Percentiles rank a stretch among this genome's conserved stretches.
phyloP scores from a whole-genome alignment of 2,329 filamentous ascomycete genomes.

The Neoascochyta sp. region DNA sequence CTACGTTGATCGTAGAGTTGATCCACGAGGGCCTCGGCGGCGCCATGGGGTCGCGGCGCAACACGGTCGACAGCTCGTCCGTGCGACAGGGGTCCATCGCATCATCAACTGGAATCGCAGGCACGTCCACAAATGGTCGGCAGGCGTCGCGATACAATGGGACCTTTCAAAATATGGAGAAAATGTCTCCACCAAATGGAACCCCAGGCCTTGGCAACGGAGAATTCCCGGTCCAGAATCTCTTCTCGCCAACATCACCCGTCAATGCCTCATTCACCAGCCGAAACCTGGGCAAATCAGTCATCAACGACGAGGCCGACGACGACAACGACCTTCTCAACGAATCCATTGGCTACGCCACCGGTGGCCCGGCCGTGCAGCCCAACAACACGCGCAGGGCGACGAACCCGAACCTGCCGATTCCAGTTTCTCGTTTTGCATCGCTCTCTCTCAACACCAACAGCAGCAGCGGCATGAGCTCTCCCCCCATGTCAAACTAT shows the following conservation, averaged over 20 bases:
- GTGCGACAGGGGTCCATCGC: slow-evolving; percentile 45
- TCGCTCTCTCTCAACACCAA: slow-evolving; percentile 68
- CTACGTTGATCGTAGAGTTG: slow-evolving; percentile 58
- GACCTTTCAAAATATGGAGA: slow-evolving; percentile 60
- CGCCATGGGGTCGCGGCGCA: slow-evolving; percentile 49
- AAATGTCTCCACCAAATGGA: slow-evolving; percentile 57
- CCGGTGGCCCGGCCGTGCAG: slow-evolving; percentile 57
- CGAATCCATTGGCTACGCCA: slow-evolving; percentile 68
- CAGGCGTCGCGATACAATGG: slow-evolving; percentile 60
- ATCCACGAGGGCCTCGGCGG: slow-evolving; percentile 40
- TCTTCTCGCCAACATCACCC: slow-evolving; percentile 71
- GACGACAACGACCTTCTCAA: slow-evolving; percentile 72
- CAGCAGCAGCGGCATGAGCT: slow-evolving; percentile 43
- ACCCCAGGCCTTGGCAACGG: slow-evolving; percentile 53
- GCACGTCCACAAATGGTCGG: slow-evolving; percentile 39
- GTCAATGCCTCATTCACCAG: slow-evolving; percentile 68
- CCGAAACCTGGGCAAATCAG: slow-evolving; percentile 59
- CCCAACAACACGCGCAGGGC: slow-evolving; percentile 58
- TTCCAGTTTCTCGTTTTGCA: slow-evolving; percentile 66
- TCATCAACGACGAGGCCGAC: slow-evolving; percentile 67
- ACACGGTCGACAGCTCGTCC: slow-evolving; percentile 51
- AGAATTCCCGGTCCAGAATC: slow-evolving; percentile 60
- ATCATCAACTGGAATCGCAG: slow-evolving; percentile 46
- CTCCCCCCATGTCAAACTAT: slow-evolving; percentile 55
- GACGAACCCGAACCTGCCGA: slow-evolving; percentile 68